These are phyloP conservation scores for Bonia amplexicaulis DNA, from an alignment of 176 grass and related monocot species.

Conservation along the genomic window DNA sequence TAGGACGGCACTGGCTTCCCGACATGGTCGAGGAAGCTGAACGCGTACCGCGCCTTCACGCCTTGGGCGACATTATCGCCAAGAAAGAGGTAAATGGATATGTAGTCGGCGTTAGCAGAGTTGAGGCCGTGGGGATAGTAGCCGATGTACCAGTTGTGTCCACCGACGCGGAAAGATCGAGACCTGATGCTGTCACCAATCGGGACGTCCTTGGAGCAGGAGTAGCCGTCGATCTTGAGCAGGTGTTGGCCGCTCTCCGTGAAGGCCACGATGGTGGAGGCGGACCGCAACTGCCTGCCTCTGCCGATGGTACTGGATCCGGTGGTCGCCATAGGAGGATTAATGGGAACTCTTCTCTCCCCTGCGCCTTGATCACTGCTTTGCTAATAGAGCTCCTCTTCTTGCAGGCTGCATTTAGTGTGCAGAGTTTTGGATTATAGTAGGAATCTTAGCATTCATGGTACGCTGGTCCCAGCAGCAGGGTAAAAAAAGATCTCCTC, in stretches of 20 bases:
- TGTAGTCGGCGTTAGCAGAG: not conserved
- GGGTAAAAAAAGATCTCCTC: too few species aligned
- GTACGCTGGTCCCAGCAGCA: not conserved
- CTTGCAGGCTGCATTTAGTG: not conserved
- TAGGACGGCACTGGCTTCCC: not conserved
- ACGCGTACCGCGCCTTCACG: not conserved
- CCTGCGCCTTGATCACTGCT: not conserved
- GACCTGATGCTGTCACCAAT: rapidly evolving
- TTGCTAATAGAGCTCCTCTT: not conserved
- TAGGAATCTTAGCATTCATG: not conserved
- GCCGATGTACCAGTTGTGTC: not conserved
- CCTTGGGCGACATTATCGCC: not conserved
- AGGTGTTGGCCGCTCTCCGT: not conserved
- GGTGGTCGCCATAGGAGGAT: not conserved
- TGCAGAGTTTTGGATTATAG: too few species aligned
- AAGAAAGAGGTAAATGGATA: not conserved
- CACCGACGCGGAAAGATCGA: not conserved
- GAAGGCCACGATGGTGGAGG: not conserved
- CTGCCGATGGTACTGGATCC: not conserved
- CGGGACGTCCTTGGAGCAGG: not conserved
- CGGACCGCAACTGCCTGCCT: not conserved
- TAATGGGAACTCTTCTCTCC: not conserved
- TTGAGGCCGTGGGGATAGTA: not conserved
- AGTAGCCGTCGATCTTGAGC: conserved; percentile 7
- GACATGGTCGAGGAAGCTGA: not conserved